Conservation (phyloP, 352 stramenopile species). For the Globisporangium barbulae region DNA sequence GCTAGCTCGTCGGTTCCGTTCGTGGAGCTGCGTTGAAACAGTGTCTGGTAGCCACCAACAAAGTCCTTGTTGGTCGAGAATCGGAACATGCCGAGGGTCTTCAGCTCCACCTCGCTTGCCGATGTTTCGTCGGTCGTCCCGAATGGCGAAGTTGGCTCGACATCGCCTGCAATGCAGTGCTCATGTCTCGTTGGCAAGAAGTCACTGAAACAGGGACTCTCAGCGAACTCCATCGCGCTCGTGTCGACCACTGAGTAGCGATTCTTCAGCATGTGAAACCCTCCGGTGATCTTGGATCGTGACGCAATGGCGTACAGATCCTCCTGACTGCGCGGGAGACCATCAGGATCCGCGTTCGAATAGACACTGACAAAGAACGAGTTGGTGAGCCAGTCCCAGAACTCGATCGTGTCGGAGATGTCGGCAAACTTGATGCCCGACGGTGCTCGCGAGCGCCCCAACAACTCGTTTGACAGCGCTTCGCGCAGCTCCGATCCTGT, state of each 20-base stretch:
- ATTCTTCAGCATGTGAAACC: conserved; percentile 60
- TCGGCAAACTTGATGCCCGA: conserved; percentile 36
- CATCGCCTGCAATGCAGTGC: conserved; percentile 19
- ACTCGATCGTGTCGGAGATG: conserved; percentile 34
- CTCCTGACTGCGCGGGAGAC: conserved; percentile 7
- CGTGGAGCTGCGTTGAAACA: conserved; percentile 45
- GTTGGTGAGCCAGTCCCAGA: conserved; percentile 62
- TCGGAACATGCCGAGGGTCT: conserved; percentile 48
- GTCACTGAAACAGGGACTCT: conserved; percentile 45
- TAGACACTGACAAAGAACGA: conserved; percentile 53
- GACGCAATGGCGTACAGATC: conserved; percentile 55
- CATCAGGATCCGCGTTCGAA: conserved; percentile 21
- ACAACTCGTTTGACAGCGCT: conserved; percentile 45
- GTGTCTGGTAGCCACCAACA: conserved; percentile 42
- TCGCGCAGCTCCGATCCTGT: conserved; percentile 23
- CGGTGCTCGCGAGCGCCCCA: conserved; percentile 32
- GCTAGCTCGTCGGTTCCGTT: conserved; percentile 25
- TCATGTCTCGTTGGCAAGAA: conserved; percentile 33
- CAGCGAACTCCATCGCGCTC: conserved; percentile 29
- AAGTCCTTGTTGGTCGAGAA: conserved; percentile 35
- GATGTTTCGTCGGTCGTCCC: not conserved
- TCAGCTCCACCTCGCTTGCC: conserved; percentile 28
- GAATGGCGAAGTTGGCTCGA: not conserved
- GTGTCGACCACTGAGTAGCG: conserved; percentile 49
- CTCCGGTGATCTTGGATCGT: conserved; percentile 54